Evolutionary conservation across 257 asterid genomes (phyloP).

Genomic region (Solanum habrochaites): DNA sequence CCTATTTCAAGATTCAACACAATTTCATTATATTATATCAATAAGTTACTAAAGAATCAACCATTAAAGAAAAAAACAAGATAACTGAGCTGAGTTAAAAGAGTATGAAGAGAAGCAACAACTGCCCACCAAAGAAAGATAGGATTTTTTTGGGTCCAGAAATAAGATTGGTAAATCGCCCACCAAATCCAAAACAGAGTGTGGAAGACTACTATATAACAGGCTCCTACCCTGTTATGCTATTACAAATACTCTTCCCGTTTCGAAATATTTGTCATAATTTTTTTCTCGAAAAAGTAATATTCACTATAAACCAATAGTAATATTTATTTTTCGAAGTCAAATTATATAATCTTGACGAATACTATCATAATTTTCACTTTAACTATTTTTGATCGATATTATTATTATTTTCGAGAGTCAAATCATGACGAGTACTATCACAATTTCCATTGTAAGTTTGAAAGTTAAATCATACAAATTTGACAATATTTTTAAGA

Average conservation of each 20-base stretch:
- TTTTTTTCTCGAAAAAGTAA: neutral
- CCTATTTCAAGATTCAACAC: neutral
- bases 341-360: neutral
- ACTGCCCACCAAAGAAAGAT: neutral
- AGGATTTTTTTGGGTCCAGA: neutral
- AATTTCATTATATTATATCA: neutral
- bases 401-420: too few relatives aligned
- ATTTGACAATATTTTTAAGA: too few relatives aligned
- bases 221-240: neutral
- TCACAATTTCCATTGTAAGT: too few relatives aligned
- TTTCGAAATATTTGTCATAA: neutral
- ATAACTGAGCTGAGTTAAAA: neutral
- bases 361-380: neutral
- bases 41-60: neutral
- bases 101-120: neutral
- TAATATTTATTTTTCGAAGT: neutral
- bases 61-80: neutral
- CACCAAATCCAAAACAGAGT: neutral
- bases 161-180: neutral
- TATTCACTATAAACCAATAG: too few relatives aligned
- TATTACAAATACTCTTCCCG: neutral
- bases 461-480: neutral
- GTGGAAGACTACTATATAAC: neutral
- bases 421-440: too few relatives aligned
- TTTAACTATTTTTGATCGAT: neutral